phyloP scores from a whole-genome alignment of 768 basidiomycete genomes.

The Serendipita sp. region DNA sequence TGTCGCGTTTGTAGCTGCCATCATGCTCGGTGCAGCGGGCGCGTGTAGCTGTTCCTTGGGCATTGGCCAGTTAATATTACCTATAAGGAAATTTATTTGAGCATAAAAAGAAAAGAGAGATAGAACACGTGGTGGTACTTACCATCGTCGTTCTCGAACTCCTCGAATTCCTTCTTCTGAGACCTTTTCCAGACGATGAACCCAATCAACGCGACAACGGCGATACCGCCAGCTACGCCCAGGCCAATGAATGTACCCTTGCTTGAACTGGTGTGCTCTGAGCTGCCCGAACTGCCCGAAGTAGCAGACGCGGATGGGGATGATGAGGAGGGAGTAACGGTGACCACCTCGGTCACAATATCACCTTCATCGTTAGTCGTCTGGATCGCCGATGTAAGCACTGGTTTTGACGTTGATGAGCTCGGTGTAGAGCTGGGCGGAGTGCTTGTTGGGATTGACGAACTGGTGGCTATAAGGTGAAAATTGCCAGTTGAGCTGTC shows the following conservation, averaged over 20 bases:
- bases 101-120: background rate
- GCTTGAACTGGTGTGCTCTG: conserved; percentile 1
- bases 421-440: background rate
- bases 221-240: conserved; percentile 66
- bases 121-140: conserved; percentile 19
- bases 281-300: background rate
- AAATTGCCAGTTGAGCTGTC: background rate
- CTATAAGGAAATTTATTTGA: conserved; percentile 20
- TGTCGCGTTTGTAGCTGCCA: conserved; percentile 19
- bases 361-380: conserved; percentile 8
- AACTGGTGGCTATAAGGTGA: conserved; percentile 15
- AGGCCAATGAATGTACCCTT: conserved; percentile 39
- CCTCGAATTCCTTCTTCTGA: conserved; percentile 45
- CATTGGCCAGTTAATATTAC: conserved; percentile 83
- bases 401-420: background rate
- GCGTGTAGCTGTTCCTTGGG: conserved; percentile 50
- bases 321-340: background rate
- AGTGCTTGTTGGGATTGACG: conserved; percentile 10
- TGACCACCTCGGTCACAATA: conserved; percentile 2
- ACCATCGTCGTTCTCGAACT: conserved; percentile 56
- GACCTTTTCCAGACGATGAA: conserved; percentile 83
- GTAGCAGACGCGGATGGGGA: conserved; percentile 9
- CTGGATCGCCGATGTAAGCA: background rate
- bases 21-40: conserved; percentile 25
- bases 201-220: conserved; percentile 47